phyloP scores from a whole-genome alignment of 805 yeast species.

The Tetrapisispora namnaoensis region DNA sequence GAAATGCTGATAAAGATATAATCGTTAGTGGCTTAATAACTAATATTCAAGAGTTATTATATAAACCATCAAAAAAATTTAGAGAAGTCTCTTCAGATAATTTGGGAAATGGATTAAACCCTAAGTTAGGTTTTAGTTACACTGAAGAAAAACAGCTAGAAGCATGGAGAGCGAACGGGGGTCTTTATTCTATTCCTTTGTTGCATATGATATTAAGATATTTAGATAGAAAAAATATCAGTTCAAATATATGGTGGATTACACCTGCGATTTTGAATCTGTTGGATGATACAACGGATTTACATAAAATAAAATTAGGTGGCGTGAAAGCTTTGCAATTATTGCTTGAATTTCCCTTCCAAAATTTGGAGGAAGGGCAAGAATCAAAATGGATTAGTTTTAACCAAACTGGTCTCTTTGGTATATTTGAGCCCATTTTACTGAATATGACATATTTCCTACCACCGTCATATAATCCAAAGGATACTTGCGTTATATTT shows the following conservation, averaged over 20 bases:
- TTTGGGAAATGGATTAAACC: constrained; percentile 8
- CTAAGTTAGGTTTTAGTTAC: constrained; percentile 9
- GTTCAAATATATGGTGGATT: constrained; percentile 27
- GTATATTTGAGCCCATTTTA: constrained; percentile 19
- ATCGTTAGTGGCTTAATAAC: not conserved
- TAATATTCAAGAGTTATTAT: constrained; percentile 1
- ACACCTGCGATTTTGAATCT: constrained; percentile 26
- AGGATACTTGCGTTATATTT: constrained; percentile 12
- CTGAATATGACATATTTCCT: constrained; percentile 19
- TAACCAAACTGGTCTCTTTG: constrained; percentile 18
- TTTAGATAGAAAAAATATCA: constrained; percentile 13
- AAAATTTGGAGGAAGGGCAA: constrained; percentile 1
- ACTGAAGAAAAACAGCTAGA: constrained; percentile 14
- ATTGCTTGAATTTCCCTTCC: constrained; percentile 13
- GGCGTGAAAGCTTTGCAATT: constrained; percentile 18
- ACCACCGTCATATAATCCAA: constrained; percentile 20
- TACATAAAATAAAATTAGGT: constrained; percentile 15
- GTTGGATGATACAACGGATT: constrained; percentile 23
- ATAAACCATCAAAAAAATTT: not conserved
- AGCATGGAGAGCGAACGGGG: constrained; percentile 19
- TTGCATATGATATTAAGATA: constrained; percentile 15
- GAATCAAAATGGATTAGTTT: constrained; percentile 17
- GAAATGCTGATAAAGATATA: not conserved
- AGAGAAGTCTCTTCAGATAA: not conserved
- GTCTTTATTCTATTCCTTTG: constrained; percentile 18